Evolutionary conservation across 352 stramenopile species (phyloP), one percentile per base, ranked within the genome.

Genomic region (Globisporangium nunn): DNA sequence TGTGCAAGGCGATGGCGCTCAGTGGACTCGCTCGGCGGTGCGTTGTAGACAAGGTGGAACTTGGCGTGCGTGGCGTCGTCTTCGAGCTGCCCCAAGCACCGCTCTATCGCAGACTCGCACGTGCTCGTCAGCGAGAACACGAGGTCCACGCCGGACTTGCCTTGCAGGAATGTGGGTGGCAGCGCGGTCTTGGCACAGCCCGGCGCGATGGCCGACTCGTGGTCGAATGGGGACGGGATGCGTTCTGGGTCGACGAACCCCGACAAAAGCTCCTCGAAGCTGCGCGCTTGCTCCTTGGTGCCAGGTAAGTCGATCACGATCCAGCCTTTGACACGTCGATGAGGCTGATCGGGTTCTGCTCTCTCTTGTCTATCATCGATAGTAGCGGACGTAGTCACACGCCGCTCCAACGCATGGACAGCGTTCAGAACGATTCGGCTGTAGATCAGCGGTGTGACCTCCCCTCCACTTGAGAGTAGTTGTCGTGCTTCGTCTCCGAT

Each of bases 131-230:
- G 65, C 51, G 84, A 72, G 40, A 93, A 90, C 30, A 85, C 84
- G 10, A 91, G 51, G 56, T 91, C 81, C 6, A 91, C 50, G 1
- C 84, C 81, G 6, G 84, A 88, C 54, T 85, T 89, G 39, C 73
- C 78, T 31, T 82, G 60, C 4, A 90, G 62, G 61, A 82, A 85
- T 7, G 53, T 73, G 33, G 63, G 49, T 4, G 80, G 71, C 1
- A 86, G 51, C 1, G 11, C 40, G 6, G 75, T 68, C 39, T 74
- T 78, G 2, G 45, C 54, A 33, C 58, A 63, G 6, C 75, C 68
- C 0, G 70, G 74, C 6, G 75, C 81, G 30, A 93, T 61, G 3
- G 57, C 10, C 35, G 79, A 90, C 63, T 71, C 78, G 62, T 76
- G 70, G 41, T 88, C 77, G 52, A 73, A 78, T 6, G 74, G 70